Base-by-base conservation (phyloP, 1,139 yeast genomes). In the Protomyces gravidus region DNA sequence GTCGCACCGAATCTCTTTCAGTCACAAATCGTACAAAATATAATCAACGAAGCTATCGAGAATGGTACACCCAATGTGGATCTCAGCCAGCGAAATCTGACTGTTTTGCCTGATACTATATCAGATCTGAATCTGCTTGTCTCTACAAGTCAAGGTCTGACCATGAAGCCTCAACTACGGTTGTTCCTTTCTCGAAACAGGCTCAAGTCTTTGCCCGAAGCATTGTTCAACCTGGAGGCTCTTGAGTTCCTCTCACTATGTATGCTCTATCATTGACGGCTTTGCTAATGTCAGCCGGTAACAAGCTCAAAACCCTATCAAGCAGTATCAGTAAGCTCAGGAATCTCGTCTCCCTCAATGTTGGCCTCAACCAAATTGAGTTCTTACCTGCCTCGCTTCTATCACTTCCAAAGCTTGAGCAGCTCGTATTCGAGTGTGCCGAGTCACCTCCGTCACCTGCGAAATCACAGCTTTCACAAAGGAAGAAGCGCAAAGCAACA, bases 331-430 rank as follows among this genome's bases (percentile, higher is more conserved):
- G 51, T 7, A 53, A 53, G 27, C 58, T 53, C 47, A 33, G 15
- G 39, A 53, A 53, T 19, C 51, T 53, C 4, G 48, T 53, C 33
- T 53, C 58, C n/a, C 47, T 53, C 39, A 53, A 53, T 25, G 51
- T 53, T 7, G 58, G 58, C 13, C 42, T 53, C 28, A 53, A 53
- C 28, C 58, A 53, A 39, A 53, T 53, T 27, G 58, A 53, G 30
- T 53, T 46, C 27, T 39, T 53, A n/a, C 58, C 58, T n/a, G 58
- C 58, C 4, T 32, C 39, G 19, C 47, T 53, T 2, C 36, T 53
- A 21, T 46, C 45, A 19, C 51, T 53, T 17, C 27, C 36, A 21
- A 28, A 50, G 23, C 58, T 53, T 11, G 58, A 53, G 46, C 58
- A 53, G 25, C 47, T 53, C 25, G 58, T 53, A 33, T 53, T 45